Base-by-base conservation (phyloP, 352 stramenopile species). In the Phytophthora macrochlamydospora region DNA sequence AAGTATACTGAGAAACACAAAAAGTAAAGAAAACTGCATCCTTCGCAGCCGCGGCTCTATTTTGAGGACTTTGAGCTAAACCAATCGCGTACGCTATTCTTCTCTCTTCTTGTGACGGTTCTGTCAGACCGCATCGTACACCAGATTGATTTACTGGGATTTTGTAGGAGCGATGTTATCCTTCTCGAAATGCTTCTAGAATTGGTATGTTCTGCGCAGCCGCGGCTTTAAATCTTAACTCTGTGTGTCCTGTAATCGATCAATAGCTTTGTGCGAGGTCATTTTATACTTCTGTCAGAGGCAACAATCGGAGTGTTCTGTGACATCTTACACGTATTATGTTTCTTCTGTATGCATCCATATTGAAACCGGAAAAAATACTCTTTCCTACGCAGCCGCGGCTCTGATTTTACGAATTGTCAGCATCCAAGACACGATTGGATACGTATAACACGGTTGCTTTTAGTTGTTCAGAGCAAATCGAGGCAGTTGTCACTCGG, bases 61-160 rank as follows among this genome's bases (percentile, higher is more conserved):
- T 46, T 46, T 46, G 12, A 46, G 6, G 40, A 46, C 6, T 46
- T 46, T 46, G 40, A 46, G 40, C 12, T 46, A 46, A 46, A 46
- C 40, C 12, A 46, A 46, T 13, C 12, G 40, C 40, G 5, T 46
- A 46, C 8, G 40, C 12, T 46, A 13, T 46, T 8, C 12, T 14
- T 46, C 40, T 6, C 40, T 18, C 6, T 46, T n/a, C 4, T 46
- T 18, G 6, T 46, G 40, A 46, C 40, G 18, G 12, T 46, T 46
- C 6, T 46, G 40, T 8, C 6, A 18, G 40, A 24, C 40, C 40
- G 18, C 12, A 46, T n/a, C 12, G 40, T 14, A 46, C 12, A n/a
- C 14, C 6, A 46, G 40, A 46, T n/a, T 46, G 6, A 46, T 46
- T n/a, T 46, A 46, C 40, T 46, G 6, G 40, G 6, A 46, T 24